Evolutionary conservation across 805 yeast species (phyloP), one percentile per base, ranked within the genome.

Genomic region (Cyberlindnera samutprakarnensis): DNA sequence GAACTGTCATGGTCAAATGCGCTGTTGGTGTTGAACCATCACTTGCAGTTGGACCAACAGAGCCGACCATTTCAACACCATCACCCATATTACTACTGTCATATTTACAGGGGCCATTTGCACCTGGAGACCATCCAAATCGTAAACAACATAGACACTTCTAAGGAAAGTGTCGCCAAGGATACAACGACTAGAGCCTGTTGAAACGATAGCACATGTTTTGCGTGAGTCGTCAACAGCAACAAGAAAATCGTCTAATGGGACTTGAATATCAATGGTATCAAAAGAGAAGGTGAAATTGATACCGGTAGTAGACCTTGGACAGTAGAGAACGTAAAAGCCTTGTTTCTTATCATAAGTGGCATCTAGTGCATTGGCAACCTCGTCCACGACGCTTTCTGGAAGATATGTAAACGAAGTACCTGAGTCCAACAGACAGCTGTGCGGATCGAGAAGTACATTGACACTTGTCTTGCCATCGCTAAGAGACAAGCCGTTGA

Each of bases 141-240:
- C 83, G 52, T 68, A 78, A 12, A 78, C 85, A 18, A 71, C 68
- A 49, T 81, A 83, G 4, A 78, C 79, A 23, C 71, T 66, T 33
- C 83, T 63, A 41, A 82, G 56, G 48, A 81, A 70, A 28, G 70
- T 67, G 49, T 78, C 87, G 9, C 92, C 92, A 23, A 82, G 59
- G 33, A 77, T 63, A 13, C 59, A 54, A 37, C 35, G 30, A 21
- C 59, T 56, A 35, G 40, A 34, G 25, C 53, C 48, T 18, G 36
- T 38, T 13, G 36, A 23, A 17, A 30, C 11, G 19, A 33, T 14
- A 7, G 36, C 37, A 35, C 35, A 31, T 8, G 9, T 12, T 8
- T 10, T 9, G 21, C 14, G 14, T 6, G 23, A 6, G 6, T 15
- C 22, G 14, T 35, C 35, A 13, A 18, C 21, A 11, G 32, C 17